Conservation (phyloP, 495 filamentous ascomycete species). For the Penicillium malachiteum region DNA sequence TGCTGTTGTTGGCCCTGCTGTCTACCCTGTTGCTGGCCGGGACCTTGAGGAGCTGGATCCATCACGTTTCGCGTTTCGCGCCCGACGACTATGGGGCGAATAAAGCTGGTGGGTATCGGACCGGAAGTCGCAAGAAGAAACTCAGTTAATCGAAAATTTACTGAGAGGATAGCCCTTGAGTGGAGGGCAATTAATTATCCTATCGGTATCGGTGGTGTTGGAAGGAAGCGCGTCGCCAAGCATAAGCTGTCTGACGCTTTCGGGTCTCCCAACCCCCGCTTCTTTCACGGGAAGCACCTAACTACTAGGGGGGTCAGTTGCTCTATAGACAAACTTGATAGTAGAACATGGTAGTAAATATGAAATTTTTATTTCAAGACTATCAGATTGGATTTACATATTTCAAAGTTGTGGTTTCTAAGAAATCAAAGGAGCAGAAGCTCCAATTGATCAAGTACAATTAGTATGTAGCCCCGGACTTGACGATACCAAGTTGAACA, state of each 20-base stretch:
- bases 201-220: background rate
- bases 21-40: slow-evolving; percentile 56
- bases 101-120: background rate
- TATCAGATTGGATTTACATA: no score
- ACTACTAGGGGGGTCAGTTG: no score
- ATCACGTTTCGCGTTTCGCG: slow-evolving; percentile 36
- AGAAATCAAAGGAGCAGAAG: no score
- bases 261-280: slow-evolving; percentile 8
- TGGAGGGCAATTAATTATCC: background rate
- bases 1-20: slow-evolving; percentile 37
- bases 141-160: background rate
- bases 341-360: no score
- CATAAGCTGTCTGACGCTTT: slow-evolving; percentile 23
- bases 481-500: no score
- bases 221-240: slow-evolving; percentile 24
- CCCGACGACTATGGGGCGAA: background rate
- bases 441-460: no score
- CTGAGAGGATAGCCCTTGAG: background rate
- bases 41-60: slow-evolving; percentile 55
- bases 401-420: no score
- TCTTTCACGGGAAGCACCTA: background rate
- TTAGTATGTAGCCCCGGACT: no score
- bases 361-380: no score
- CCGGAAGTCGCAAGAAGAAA: background rate
- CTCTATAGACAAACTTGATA: no score